phyloP scores from a whole-genome alignment of 345 rosid species.

The Eutrema japonicum region DNA sequence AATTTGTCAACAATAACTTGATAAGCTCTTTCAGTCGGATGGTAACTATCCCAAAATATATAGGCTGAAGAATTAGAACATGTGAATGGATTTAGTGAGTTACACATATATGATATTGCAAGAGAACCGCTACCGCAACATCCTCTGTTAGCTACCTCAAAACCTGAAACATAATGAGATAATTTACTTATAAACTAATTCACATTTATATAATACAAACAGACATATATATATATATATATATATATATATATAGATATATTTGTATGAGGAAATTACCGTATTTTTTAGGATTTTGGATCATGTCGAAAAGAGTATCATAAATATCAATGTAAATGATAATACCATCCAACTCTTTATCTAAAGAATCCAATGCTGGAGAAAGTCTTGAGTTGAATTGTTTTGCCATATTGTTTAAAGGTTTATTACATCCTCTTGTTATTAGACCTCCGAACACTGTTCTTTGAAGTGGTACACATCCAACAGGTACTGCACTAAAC shows the following conservation, averaged over 20 bases:
- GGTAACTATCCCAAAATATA: slow-evolving; percentile 65
- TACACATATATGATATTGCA: slow-evolving; percentile 53
- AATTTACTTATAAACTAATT: neutral
- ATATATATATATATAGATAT: too few relatives aligned
- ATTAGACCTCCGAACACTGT: slow-evolving; percentile 21
- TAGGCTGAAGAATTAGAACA: slow-evolving; percentile 48
- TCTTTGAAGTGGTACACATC: slow-evolving; percentile 42
- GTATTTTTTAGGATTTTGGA: slow-evolving; percentile 41
- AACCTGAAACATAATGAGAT: slow-evolving; percentile 39
- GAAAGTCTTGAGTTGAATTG: slow-evolving; percentile 33
- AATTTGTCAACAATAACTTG: slow-evolving; percentile 23
- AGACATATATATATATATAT: neutral
- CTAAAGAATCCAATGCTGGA: slow-evolving; percentile 8
- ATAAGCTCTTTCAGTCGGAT: slow-evolving; percentile 63
- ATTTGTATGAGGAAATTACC: neutral
- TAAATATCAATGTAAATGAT: slow-evolving; percentile 54
- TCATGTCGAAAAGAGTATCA: slow-evolving; percentile 50
- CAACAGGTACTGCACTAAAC: slow-evolving; percentile 33
- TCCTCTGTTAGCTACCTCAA: slow-evolving; percentile 47
- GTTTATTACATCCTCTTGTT: slow-evolving; percentile 9
- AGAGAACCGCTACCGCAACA: slow-evolving; percentile 60
- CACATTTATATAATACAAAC: neutral
- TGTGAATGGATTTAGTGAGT: slow-evolving; percentile 33
- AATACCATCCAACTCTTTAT: slow-evolving; percentile 29
- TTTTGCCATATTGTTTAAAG: slow-evolving; percentile 26